phyloP scores from a whole-genome alignment of 1,284 basidiomycete species.

The Cutaneotrichosporon sp. region DNA sequence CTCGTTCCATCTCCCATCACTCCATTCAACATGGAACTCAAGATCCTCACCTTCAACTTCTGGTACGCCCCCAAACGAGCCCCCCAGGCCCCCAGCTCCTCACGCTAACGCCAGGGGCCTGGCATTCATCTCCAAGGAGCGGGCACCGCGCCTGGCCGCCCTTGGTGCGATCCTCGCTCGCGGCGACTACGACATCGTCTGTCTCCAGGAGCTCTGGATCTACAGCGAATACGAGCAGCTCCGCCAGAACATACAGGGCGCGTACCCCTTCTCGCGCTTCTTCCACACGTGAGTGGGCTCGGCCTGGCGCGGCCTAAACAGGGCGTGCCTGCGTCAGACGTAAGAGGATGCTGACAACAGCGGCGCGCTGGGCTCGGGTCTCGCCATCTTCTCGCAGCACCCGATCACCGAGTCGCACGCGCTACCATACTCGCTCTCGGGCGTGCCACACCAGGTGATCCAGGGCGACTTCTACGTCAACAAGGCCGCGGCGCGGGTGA shows the following conservation, averaged over 20 bases:
- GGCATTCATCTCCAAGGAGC: constrained; percentile 79
- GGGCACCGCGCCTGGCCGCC: constrained; percentile 70
- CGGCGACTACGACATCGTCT: constrained; percentile 76
- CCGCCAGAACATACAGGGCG: constrained; percentile 62
- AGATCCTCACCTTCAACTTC: constrained; percentile 75
- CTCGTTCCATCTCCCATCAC: neutral
- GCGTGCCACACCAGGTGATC: constrained; percentile 80
- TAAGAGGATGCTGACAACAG: constrained; percentile 57
- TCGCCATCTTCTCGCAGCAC: constrained; percentile 85
- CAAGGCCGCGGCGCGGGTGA: constrained; percentile 83
- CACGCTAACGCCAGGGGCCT: constrained; percentile 80
- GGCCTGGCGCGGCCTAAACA: too few relatives aligned
- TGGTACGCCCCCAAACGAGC: constrained; percentile 67
- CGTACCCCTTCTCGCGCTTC: constrained; percentile 78
- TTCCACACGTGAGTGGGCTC: constrained; percentile 78
- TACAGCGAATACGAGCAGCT: constrained; percentile 81
- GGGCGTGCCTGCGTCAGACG: too few relatives aligned
- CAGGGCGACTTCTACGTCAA: constrained; percentile 98
- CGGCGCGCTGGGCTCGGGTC: constrained; percentile 90
- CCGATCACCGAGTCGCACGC: constrained; percentile 79
- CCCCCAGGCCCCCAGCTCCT: too few relatives aligned
- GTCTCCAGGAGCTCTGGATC: constrained; percentile 95
- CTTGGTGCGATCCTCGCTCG: constrained; percentile 67
- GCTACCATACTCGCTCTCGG: constrained; percentile 86
- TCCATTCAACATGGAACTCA: constrained; percentile 51